These are phyloP conservation scores for Clitopilus passeckerianus DNA, from an alignment of 768 basidiomycete genomes.

Conservation along the genomic window DNA sequence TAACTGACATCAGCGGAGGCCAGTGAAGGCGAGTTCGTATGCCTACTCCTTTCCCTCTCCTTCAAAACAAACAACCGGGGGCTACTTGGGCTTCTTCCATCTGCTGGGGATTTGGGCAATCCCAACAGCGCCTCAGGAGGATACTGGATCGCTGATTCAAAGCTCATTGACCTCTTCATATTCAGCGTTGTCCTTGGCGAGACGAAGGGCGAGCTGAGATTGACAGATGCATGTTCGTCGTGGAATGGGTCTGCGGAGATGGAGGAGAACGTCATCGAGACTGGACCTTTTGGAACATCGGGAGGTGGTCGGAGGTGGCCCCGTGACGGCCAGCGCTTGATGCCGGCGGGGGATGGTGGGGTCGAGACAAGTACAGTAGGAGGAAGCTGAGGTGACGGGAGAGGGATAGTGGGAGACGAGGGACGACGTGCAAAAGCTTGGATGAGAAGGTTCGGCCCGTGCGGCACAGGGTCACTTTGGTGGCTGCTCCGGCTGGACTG, in stretches of 20 bases:
- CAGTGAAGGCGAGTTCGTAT: background rate
- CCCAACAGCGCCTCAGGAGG: conserved; percentile 9
- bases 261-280: conserved; percentile 21
- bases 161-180: background rate
- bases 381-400: background rate
- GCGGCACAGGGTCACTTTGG: conserved; percentile 16
- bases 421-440: background rate
- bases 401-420: background rate
- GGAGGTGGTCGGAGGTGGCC: conserved; percentile 23
- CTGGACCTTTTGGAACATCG: conserved; percentile 22
- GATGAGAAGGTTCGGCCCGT: conserved; percentile 6
- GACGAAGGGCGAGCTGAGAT: background rate
- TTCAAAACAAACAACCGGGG: background rate
- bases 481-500: conserved; percentile 23
- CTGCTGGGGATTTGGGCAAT: conserved; percentile 18
- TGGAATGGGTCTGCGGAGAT: conserved; percentile 19
- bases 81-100: background rate
- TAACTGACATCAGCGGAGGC: background rate
- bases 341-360: background rate
- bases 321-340: conserved; percentile 9
- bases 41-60: background rate
- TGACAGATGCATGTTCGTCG: background rate
- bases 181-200: background rate
- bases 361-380: background rate
- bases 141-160: background rate